Evolutionary conservation across 257 asterid genomes (phyloP), one percentile per base, ranked within the genome.

Genomic region (Solanum habrochaites): DNA sequence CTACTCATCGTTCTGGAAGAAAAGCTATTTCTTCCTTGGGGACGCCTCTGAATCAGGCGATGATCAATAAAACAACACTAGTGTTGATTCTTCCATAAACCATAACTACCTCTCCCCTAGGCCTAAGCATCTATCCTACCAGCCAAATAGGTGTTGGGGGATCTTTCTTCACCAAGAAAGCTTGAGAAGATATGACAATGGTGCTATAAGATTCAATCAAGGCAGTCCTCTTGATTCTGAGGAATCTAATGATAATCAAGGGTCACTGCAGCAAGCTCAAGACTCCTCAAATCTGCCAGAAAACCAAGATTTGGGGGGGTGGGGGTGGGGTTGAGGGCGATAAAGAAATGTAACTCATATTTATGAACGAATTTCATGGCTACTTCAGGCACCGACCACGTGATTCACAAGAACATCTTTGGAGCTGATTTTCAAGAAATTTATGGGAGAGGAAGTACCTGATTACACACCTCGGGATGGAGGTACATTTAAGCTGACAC

Each of bases 401-500:
- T 89, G 87, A 52, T 88, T 56, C 92, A 86, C 89, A 89, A 89
- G 21, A 72, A 72, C 84, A 32, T 90, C 72, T 86, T 87, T 49
- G 94, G 88, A 74, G 86, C 86, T 60, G 78, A 83, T 66, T 43
- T 86, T 42, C 69, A 49, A 49, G 85, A 81, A 81, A 18, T 9
- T 49, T 49, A 86, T 58, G 10, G 88, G 90, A 66, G 80, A 11
- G 88, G 77, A 20, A 70, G 52, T 83, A 64, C 71, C 71, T 64
- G 71, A n/a, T 64, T n/a, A 62, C 31, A 62, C 71, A 64, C 71
- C 35, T 64, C 27, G 18, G 71, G 3, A 25, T 64, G 18, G 71
- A 95, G 98, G 98, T 86, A 96, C 98, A 85, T 95, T 96, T 88
- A 94, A 94, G 93, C 88, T 95, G 93, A 95, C 99, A 13, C 96